phyloP scores from a whole-genome alignment of 306 rosid genomes.

The Phaseolus lunatus region DNA sequence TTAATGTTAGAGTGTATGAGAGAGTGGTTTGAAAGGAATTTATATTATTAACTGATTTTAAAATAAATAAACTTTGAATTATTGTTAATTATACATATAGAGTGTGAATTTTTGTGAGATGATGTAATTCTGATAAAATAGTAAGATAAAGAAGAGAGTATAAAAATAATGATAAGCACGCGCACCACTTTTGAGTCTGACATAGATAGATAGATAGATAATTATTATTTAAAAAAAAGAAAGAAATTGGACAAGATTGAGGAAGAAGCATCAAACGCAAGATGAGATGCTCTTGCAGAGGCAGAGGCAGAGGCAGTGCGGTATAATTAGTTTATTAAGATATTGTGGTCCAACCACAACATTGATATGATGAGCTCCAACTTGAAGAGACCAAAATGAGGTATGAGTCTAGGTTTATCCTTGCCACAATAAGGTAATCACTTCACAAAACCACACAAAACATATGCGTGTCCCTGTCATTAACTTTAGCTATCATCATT shows the following conservation, averaged over 20 bases:
- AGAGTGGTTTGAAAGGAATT: slow-evolving; percentile 36
- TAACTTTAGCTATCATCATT: slow-evolving; percentile 56
- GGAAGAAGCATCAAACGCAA: slow-evolving; percentile 38
- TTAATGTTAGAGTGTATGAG: no score
- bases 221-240: no score
- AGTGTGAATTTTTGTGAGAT: slow-evolving; percentile 39
- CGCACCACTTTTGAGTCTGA: slow-evolving; percentile 49
- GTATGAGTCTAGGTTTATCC: slow-evolving; percentile 37
- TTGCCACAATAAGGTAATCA: slow-evolving; percentile 43
- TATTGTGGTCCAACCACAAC: slow-evolving; percentile 39
- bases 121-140: slow-evolving; percentile 37
- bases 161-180: slow-evolving; percentile 49
- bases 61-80: neutral
- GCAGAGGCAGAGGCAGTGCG: neutral
- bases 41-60: slow-evolving; percentile 22
- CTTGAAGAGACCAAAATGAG: slow-evolving; percentile 44
- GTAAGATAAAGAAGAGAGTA: slow-evolving; percentile 7
- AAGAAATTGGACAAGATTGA: slow-evolving; percentile 47
- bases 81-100: slow-evolving; percentile 19
- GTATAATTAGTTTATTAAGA: slow-evolving; percentile 26
- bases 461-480: slow-evolving; percentile 55
- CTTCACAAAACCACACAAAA: slow-evolving; percentile 47
- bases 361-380: slow-evolving; percentile 22
- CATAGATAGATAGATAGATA: no score
- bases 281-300: slow-evolving; percentile 45